Percentiles rank a stretch among this genome's conserved stretches.
Conservation (phyloP, 495 filamentous ascomycete genomes). For the Daldinia loculata region DNA sequence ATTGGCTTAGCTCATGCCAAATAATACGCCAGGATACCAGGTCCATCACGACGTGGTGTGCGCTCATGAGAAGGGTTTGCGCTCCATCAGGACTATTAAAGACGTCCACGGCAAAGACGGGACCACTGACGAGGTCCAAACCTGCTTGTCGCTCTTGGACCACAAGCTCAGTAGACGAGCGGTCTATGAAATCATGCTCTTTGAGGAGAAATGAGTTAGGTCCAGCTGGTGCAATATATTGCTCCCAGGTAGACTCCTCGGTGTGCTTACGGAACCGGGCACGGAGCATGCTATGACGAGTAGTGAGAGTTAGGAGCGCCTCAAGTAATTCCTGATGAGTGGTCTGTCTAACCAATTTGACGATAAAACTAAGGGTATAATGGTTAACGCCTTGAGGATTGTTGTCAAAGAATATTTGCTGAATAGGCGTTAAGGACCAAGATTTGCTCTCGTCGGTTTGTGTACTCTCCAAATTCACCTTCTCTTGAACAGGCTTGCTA, state of each 20-base stretch:
- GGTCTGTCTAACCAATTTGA: neutral
- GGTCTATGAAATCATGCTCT: neutral
- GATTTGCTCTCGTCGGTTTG: neutral
- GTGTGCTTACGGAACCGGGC: neutral
- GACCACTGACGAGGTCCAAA: neutral
- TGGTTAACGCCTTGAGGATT: neutral
- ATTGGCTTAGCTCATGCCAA: neutral
- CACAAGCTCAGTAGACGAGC: neutral
- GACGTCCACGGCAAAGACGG: neutral
- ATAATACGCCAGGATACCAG: neutral
- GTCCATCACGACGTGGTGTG: neutral
- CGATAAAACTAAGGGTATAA: neutral
- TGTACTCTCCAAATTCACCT: neutral
- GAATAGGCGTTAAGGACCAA: neutral
- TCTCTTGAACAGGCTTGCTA: neutral
- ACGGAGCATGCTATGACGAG: neutral
- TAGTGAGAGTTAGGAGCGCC: neutral
- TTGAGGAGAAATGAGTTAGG: neutral
- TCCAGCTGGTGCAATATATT: neutral
- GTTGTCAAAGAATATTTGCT: neutral
- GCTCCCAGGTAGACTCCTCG: neutral
- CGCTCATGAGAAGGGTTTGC: neutral
- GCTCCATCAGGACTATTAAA: neutral
- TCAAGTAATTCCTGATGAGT: neutral
- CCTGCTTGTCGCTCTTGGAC: neutral